Base-by-base conservation (phyloP, 2,329 filamentous ascomycete species). In the Emergomyces orientalis region DNA sequence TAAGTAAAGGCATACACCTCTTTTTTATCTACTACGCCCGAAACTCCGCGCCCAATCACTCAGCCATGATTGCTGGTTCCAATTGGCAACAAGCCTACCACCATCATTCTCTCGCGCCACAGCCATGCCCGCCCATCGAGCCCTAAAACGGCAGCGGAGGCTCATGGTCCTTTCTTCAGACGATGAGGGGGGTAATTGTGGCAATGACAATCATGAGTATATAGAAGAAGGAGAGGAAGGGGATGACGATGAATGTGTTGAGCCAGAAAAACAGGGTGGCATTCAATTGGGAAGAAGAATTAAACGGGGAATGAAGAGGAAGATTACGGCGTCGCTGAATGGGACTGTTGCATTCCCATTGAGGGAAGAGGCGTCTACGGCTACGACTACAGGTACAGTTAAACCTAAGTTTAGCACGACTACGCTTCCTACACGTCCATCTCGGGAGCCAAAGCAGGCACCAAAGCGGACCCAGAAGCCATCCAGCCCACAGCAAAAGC, bases 71-170 rank as follows among this genome's bases (percentile, higher is more conserved):
- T n/a, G 3, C 34, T 14, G 54, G 14, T 6, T 13, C 25, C 56
- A 59, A 59, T 59, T 59, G 56, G 56, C 39, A 47, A 9, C 54
- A 17, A 41, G 14, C 56, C 39, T 27, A 59, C 19, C 37, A 22
- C 37, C 39, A 59, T 9, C 17, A 22, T 25, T 27, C 13, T 25
- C 56, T 41, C 56, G 41, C 32, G 32, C 45, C 39, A 56, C 61
- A 66, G 67, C 63, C 63, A 78, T 78, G 76, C 69, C 72, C 67
- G 64, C 68, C 64, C 72, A 69, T 65, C 71, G 73, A 59, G 64
- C 64, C 27, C 54, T 66, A 43, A 78, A 78, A 67, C 69, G 75
- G 67, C 75, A 73, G 67, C 72, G 73, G 65, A 72, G 69, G 67
- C 68, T 70, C 58, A 66, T 70, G 32, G 64, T 71, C 59, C 61